Evolutionary conservation across 768 basidiomycete genomes (phyloP).

Genomic region (Boletus insuetus): DNA sequence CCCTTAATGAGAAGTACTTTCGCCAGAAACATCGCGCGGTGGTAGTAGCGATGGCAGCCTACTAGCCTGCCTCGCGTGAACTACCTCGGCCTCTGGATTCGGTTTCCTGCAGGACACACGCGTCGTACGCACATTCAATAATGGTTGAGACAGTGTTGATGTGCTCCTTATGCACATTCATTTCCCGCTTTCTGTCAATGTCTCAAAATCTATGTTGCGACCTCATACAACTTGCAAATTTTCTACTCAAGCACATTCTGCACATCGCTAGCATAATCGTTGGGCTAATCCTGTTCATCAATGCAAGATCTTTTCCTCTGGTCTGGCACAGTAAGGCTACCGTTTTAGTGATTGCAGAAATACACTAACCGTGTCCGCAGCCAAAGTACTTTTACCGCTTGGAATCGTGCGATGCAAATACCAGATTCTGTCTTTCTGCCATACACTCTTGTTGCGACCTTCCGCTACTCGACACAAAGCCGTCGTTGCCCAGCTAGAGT

Average conservation of each 20-base stretch:
- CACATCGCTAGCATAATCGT: neutral
- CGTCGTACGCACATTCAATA: neutral
- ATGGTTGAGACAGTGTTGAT: neutral
- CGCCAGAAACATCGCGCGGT: too few species aligned
- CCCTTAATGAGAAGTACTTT: neutral
- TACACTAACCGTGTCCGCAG: neutral
- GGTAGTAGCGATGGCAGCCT: too few species aligned
- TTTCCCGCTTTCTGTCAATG: neutral
- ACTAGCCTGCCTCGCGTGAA: too few species aligned
- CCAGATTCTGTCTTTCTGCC: slow-evolving; percentile 1
- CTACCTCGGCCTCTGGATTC: neutral
- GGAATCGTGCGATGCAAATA: slow-evolving; percentile 13
- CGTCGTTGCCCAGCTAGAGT: slow-evolving; percentile 12
- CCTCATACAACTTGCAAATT: neutral
- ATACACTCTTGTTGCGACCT: slow-evolving; percentile 7
- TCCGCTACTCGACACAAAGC: slow-evolving; percentile 7
- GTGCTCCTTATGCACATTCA: slow-evolving; percentile 5
- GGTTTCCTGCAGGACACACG: neutral
- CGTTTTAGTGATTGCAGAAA: neutral
- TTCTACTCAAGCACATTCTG: neutral
- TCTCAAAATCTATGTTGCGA: neutral
- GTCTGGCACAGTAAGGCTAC: slow-evolving; percentile 14
- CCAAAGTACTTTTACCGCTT: slow-evolving; percentile 8
- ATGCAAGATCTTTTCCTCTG: slow-evolving; percentile 11
- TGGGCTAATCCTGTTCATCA: slow-evolving; percentile 10